These are phyloP conservation scores for Physcomitrium patens DNA, from an alignment of 225 moss, liverwort and hornwort genomes.

Conservation along the genomic window DNA sequence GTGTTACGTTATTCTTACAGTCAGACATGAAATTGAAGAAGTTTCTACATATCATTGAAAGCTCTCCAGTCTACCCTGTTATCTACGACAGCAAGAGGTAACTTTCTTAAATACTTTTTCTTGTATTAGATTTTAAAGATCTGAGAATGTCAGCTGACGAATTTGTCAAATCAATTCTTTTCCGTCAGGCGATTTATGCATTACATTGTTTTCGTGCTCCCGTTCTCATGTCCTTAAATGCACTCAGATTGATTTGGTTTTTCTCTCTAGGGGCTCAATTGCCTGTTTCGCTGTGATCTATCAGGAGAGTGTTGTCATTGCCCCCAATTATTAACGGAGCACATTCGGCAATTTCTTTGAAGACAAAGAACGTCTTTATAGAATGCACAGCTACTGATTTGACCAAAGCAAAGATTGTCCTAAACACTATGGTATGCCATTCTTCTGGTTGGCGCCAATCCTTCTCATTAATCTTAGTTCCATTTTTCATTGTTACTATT, in stretches of 20 bases:
- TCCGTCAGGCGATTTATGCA: background rate
- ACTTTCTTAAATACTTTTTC: background rate
- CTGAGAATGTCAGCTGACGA: background rate
- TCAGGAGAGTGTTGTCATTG: slow-evolving; percentile 84
- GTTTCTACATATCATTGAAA: slow-evolving; percentile 82
- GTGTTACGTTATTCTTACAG: slow-evolving; percentile 49
- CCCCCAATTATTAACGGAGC: slow-evolving; percentile 94
- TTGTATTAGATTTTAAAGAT: background rate
- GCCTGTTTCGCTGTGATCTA: slow-evolving; percentile 25
- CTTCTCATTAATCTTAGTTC: background rate
- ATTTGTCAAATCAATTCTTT: background rate
- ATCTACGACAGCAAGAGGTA: slow-evolving; percentile 92
- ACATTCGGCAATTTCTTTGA: slow-evolving; percentile 81
- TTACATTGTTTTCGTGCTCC: slow-evolving; percentile 1
- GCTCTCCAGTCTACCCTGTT: slow-evolving; percentile 87
- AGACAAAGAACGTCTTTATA: slow-evolving; percentile 86
- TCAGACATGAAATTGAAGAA: slow-evolving; percentile 91
- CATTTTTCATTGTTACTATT: background rate
- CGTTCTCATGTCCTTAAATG: background rate
- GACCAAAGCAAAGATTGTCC: slow-evolving; percentile 95
- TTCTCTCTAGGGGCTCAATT: slow-evolving; percentile 21
- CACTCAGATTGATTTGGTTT: background rate
- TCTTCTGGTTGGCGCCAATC: background rate
- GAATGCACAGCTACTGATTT: slow-evolving; percentile 96
- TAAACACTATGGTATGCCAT: slow-evolving; percentile 85